A percentile compares a stretch with the other conserved stretches of the same genome.
Evolutionary conservation across 768 basidiomycete species (phyloP).

Genomic region (Tylopilus vinaceipallidus): DNA sequence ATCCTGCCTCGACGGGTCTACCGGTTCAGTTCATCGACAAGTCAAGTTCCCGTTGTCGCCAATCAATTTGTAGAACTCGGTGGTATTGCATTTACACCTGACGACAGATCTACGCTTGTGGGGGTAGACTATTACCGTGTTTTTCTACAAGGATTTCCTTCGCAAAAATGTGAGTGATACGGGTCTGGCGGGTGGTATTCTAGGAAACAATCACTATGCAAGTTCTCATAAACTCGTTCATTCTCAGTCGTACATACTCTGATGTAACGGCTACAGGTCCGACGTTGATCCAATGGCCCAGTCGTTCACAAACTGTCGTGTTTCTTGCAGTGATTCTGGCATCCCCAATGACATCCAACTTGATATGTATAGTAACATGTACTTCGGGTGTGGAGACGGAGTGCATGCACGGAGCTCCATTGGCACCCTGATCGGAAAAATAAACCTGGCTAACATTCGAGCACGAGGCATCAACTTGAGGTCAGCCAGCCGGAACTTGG

Average conservation of each 20-base stretch:
- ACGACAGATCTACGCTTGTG: conserved; percentile 54
- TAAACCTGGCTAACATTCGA: conserved; percentile 38
- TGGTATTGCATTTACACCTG: no score
- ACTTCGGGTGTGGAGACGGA: conserved; percentile 65
- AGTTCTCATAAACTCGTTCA: conserved; percentile 19
- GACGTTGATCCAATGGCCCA: conserved; percentile 59
- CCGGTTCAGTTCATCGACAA: conserved; percentile 61
- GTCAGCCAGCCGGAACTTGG: no score
- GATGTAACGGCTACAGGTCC: conserved; percentile 56
- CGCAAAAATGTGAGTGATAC: conserved; percentile 29
- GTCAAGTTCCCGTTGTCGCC: conserved; percentile 68
- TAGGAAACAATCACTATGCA: conserved; percentile 63
- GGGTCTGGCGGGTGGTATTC: conserved; percentile 37
- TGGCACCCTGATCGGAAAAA: conserved; percentile 47
- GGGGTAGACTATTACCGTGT: conserved; percentile 21
- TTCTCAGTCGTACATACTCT: neutral
- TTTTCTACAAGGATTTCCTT: neutral
- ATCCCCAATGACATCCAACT: conserved; percentile 67
- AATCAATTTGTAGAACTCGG: conserved; percentile 54
- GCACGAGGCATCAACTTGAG: conserved; percentile 29
- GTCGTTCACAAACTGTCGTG: conserved; percentile 55
- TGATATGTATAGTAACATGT: conserved; percentile 65
- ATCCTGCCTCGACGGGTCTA: conserved; percentile 76
- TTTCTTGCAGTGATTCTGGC: conserved; percentile 67
- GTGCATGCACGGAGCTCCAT: conserved; percentile 57